Conservation (phyloP, 2,329 filamentous ascomycete genomes). For the Phyllosticta ampelicida region DNA sequence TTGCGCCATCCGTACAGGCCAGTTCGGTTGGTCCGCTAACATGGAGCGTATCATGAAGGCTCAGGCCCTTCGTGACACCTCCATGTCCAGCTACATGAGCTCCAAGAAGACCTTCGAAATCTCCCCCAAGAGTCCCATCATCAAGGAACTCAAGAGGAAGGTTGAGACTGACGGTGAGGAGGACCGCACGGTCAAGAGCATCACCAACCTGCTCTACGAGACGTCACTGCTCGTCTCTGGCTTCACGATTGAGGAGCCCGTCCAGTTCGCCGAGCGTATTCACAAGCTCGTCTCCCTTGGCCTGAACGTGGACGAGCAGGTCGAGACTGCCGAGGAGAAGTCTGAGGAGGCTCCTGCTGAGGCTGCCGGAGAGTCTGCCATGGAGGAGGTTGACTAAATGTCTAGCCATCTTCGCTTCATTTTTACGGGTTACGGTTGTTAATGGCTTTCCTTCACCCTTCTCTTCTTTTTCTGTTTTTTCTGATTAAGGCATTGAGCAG, state of each 20-base stretch:
- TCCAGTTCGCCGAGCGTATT: slow-evolving; percentile 95
- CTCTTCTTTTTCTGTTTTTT: slow-evolving; percentile 4
- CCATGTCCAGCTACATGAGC: slow-evolving; percentile 99
- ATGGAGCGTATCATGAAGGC: slow-evolving; percentile 99
- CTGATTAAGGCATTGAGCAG: slow-evolving; percentile 8
- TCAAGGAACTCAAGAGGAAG: slow-evolving; percentile 99
- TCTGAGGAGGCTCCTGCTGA: slow-evolving; percentile 49
- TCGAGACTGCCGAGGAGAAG: slow-evolving; percentile 54
- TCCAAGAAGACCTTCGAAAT: slow-evolving; percentile 99
- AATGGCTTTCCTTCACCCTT: not conserved
- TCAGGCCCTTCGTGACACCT: slow-evolving; percentile 98
- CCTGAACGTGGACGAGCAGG: slow-evolving; percentile 92
- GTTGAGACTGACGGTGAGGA: slow-evolving; percentile 95
- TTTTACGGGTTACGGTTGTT: slow-evolving; percentile 8
- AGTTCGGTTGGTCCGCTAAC: slow-evolving; percentile 99
- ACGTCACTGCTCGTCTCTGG: slow-evolving; percentile 96
- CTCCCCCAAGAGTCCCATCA: slow-evolving; percentile 94
- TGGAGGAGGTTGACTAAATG: slow-evolving; percentile 97
- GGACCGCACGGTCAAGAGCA: slow-evolving; percentile 98
- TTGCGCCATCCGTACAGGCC: slow-evolving; percentile 97
- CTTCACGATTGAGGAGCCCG: slow-evolving; percentile 99
- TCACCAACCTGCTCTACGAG: slow-evolving; percentile 97
- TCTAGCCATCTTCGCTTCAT: slow-evolving; percentile 3
- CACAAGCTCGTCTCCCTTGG: slow-evolving; percentile 99
- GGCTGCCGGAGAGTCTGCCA: slow-evolving; percentile 75